A percentile compares a stretch with the other conserved stretches of the same genome.
Conservation (phyloP, 148 eudicot genomes). For the Camellia japonica region DNA sequence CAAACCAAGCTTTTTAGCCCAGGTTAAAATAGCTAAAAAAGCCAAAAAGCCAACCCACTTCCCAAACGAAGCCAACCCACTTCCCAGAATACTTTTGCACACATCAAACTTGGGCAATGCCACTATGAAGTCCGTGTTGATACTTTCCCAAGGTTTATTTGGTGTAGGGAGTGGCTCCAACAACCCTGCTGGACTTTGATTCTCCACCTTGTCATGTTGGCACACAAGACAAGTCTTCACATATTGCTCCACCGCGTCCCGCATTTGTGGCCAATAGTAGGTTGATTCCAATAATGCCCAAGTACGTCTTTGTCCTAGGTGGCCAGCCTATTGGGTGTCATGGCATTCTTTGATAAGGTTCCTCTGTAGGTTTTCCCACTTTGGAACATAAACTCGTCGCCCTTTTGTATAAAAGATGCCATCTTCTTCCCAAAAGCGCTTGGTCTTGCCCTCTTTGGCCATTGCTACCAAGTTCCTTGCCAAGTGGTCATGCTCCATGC, state of each 20-base stretch:
- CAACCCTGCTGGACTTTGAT: background rate
- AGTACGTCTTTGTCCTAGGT: background rate
- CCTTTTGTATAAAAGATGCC: background rate
- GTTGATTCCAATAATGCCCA: background rate
- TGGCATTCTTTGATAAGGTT: background rate
- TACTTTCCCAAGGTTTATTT: background rate
- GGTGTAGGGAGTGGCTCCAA: conserved; percentile 6
- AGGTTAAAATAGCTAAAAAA: no score
- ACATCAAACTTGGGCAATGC: conserved; percentile 2
- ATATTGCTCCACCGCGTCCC: background rate
- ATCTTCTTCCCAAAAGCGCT: background rate
- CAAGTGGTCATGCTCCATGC: background rate
- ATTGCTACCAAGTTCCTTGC: background rate
- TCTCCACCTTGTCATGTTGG: conserved; percentile 4
- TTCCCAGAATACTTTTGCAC: background rate
- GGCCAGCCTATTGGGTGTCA: background rate
- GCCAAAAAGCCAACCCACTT: no score
- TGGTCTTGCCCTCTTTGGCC: background rate
- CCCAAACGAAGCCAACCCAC: background rate
- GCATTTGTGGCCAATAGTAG: background rate
- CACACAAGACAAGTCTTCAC: conserved; percentile 8
- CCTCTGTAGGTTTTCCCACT: background rate
- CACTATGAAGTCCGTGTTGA: conserved; percentile 9
- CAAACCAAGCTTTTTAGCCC: no score
- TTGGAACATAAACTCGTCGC: background rate